Evolutionary conservation across 2,329 filamentous ascomycete genomes (phyloP), one percentile per base, ranked within the genome.

Genomic region (Alternaria brassicicola): DNA sequence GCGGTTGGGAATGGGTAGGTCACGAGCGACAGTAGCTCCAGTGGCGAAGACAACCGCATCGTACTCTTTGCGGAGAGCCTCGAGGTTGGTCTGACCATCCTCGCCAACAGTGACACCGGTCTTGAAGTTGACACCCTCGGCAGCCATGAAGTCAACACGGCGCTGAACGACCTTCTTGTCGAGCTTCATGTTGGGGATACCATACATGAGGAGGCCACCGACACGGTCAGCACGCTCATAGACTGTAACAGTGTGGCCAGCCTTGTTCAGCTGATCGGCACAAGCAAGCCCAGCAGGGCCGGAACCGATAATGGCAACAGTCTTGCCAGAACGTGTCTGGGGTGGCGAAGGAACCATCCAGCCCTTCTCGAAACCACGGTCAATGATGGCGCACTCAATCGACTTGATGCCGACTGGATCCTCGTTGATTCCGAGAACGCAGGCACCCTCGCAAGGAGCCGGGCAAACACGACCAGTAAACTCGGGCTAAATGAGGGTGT

Each of bases 141-240:
- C 86, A 53, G 90, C 91, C 91, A 97, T 94, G 79, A 98, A 93
- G 79, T 97, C 92, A 47, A 95, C 93, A 78, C 94, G 91, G 51
- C 94, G 91, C 84, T 97, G 94, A 60, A 98, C 94, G 64, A 97
- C 89, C 75, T 92, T 92, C 86, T 98, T 98, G 83, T 98, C 94
- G 39, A 98, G 90, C 84, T 98, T 98, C 94, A 98, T 98, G 84
- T 98, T 98, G 67, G 94, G 94, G 68, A 98, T 98, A 68, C 94
- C 94, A 76, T 98, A 97, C 94, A 97, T 97, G 72, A 98, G 86
- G 54, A 98, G 84, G 78, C 94, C 94, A 80, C 94, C 94, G 57
- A 90, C 83, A 65, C 94, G 92, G 76, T 98, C 94, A 59, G 93
- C 88, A 65, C 94, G 92, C 84, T 98, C 94, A 74, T 95, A 97